phyloP scores from a whole-genome alignment of 306 rosid species.

The Chamaecrista fasciculata region DNA sequence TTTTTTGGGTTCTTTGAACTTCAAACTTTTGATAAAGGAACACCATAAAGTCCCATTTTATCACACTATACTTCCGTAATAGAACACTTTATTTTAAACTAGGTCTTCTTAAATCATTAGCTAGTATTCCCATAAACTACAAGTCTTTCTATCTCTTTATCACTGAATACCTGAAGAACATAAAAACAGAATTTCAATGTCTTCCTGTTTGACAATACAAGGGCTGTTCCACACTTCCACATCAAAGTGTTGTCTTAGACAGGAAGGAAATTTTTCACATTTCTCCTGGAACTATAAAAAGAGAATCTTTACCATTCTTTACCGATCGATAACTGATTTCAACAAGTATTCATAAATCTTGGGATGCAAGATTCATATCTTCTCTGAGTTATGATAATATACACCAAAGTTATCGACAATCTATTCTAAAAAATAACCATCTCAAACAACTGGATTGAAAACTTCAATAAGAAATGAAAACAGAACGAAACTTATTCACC shows the following conservation, averaged over 20 bases:
- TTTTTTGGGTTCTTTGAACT: neutral
- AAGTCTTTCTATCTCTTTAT: neutral
- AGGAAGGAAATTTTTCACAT: neutral
- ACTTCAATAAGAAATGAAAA: constrained; percentile 19
- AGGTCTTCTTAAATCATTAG: neutral
- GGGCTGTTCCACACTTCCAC: neutral
- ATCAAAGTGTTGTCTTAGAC: neutral
- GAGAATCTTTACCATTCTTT: neutral
- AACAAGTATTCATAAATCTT: neutral
- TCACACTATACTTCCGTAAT: neutral
- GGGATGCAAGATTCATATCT: neutral
- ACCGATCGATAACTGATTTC: neutral
- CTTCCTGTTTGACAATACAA: neutral
- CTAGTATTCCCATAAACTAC: neutral
- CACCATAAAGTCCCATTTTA: neutral
- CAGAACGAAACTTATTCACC: constrained; percentile 45
- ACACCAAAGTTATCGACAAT: neutral
- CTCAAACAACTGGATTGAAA: neutral
- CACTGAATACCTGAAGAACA: neutral
- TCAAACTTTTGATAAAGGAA: neutral
- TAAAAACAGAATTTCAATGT: neutral
- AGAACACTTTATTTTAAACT: neutral
- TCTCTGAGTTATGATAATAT: neutral
- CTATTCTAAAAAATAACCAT: neutral
- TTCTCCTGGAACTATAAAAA: neutral